Percentiles rank a stretch among this genome's conserved stretches.
These are phyloP conservation scores for Pleurotus salmoneostramineus DNA, from an alignment of 768 basidiomycete genomes.

Conservation along the genomic window DNA sequence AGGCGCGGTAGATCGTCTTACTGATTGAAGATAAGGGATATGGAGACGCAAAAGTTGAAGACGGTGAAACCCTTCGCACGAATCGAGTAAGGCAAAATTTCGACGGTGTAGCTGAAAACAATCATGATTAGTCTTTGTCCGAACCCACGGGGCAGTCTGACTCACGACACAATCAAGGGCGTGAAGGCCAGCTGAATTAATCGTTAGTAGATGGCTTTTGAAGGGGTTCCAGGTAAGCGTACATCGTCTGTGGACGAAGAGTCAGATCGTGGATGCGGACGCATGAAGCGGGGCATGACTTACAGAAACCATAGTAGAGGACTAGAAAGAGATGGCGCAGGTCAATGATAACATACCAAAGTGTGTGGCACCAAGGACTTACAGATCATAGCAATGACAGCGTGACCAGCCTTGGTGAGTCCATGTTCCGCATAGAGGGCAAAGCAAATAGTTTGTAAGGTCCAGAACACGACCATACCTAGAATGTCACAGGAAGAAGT, in stretches of 20 bases:
- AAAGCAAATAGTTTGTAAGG: slow-evolving; percentile 52
- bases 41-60: slow-evolving; percentile 53
- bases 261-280: background rate
- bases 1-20: slow-evolving; percentile 50
- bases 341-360: slow-evolving; percentile 31
- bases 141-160: slow-evolving; percentile 8
- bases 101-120: slow-evolving; percentile 47
- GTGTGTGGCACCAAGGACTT: slow-evolving; percentile 41
- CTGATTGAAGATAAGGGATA: slow-evolving; percentile 64
- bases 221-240: background rate
- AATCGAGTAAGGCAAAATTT: slow-evolving; percentile 59
- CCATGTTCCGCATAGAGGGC: slow-evolving; percentile 28
- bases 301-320: slow-evolving; percentile 29
- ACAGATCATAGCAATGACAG: slow-evolving; percentile 58
- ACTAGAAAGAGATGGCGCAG: slow-evolving; percentile 11
- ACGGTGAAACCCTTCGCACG: slow-evolving; percentile 64
- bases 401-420: slow-evolving; percentile 33
- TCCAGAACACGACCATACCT: slow-evolving; percentile 55
- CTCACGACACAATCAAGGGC: slow-evolving; percentile 56
- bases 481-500: slow-evolving; percentile 25
- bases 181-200: slow-evolving; percentile 53
- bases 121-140: background rate
- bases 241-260: slow-evolving; percentile 25
- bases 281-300: slow-evolving; percentile 10
- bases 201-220: slow-evolving; percentile 19